Conservation (phyloP, 1,284 basidiomycete genomes). For the Lentinula novae-zelandiae region DNA sequence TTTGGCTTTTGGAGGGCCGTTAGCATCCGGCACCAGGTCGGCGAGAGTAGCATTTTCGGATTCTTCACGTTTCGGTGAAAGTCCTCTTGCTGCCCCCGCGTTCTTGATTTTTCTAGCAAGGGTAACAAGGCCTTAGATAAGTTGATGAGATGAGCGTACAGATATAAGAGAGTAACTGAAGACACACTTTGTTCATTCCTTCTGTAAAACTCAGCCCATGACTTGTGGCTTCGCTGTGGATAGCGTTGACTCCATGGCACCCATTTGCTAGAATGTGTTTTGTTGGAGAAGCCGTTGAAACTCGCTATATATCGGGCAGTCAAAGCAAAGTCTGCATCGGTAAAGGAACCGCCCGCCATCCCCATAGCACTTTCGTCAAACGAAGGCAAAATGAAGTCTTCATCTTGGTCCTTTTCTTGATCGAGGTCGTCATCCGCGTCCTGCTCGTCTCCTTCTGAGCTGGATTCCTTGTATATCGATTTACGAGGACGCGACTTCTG, state of each 20-base stretch:
- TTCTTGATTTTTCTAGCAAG: slow-evolving; percentile 34
- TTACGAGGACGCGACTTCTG: slow-evolving; percentile 19
- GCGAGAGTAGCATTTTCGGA: background rate
- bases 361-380: slow-evolving; percentile 54
- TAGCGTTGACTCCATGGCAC: slow-evolving; percentile 43
- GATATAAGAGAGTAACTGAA: background rate
- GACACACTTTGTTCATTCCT: slow-evolving; percentile 43
- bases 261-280: slow-evolving; percentile 48
- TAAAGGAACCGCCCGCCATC: slow-evolving; percentile 40
- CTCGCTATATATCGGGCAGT: slow-evolving; percentile 54
- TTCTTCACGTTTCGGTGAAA: slow-evolving; percentile 2
- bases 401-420: slow-evolving; percentile 27
- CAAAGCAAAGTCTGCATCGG: slow-evolving; percentile 53
- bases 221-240: slow-evolving; percentile 48
- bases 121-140: slow-evolving; percentile 28
- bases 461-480: slow-evolving; percentile 34
- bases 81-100: slow-evolving; percentile 1
- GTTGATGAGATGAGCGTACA: slow-evolving; percentile 7
- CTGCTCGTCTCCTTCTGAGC: slow-evolving; percentile 27
- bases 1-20: slow-evolving; percentile 23
- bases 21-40: background rate
- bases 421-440: slow-evolving; percentile 18
- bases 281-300: slow-evolving; percentile 39
- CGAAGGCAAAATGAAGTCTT: slow-evolving; percentile 25
- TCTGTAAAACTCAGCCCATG: slow-evolving; percentile 61